phyloP scores from a whole-genome alignment of 2,329 filamentous ascomycete genomes.

The Aspergillus nomiae region DNA sequence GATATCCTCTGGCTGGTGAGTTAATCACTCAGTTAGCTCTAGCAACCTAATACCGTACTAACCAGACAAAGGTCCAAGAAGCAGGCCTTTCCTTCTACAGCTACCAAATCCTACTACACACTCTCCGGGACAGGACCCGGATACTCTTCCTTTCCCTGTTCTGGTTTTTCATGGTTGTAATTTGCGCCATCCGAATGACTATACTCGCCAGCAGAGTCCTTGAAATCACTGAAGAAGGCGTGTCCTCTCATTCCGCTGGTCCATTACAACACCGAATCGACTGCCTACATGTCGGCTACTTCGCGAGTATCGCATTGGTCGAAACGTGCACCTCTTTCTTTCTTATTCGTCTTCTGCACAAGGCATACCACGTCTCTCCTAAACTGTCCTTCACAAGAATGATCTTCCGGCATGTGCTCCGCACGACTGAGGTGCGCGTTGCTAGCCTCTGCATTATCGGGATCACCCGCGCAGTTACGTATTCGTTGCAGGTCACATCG shows the following conservation, averaged over 20 bases:
- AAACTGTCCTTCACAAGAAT: background rate
- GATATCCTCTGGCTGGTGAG: slow-evolving; percentile 18
- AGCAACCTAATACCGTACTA: background rate
- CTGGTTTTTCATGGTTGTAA: slow-evolving; percentile 12
- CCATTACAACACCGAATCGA: slow-evolving; percentile 9
- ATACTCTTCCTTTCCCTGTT: slow-evolving; percentile 12
- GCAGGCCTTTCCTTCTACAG: slow-evolving; percentile 16
- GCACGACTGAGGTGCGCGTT: slow-evolving; percentile 12
- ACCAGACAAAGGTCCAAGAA: slow-evolving; percentile 14
- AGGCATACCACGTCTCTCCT: slow-evolving; percentile 6
- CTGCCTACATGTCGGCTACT: slow-evolving; percentile 16
- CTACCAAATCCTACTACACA: slow-evolving; percentile 15
- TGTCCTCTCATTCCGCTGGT: background rate
- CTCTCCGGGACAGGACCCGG: slow-evolving; percentile 2
- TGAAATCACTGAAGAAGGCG: background rate
- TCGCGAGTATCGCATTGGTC: slow-evolving; percentile 14
- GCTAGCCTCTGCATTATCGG: slow-evolving; percentile 14
- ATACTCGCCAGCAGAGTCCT: slow-evolving; percentile 9
- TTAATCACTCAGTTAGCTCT: background rate
- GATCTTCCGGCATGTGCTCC: slow-evolving; percentile 9
- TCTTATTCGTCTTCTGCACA: slow-evolving; percentile 11
- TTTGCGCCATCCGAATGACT: slow-evolving; percentile 4
- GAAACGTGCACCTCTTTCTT: slow-evolving; percentile 16
- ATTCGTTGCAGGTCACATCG: slow-evolving; percentile 8
- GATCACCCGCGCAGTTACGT: slow-evolving; percentile 13